Evolutionary conservation across 148 eudicot genomes (phyloP).

Genomic region (Vaccinium corymbosum): DNA sequence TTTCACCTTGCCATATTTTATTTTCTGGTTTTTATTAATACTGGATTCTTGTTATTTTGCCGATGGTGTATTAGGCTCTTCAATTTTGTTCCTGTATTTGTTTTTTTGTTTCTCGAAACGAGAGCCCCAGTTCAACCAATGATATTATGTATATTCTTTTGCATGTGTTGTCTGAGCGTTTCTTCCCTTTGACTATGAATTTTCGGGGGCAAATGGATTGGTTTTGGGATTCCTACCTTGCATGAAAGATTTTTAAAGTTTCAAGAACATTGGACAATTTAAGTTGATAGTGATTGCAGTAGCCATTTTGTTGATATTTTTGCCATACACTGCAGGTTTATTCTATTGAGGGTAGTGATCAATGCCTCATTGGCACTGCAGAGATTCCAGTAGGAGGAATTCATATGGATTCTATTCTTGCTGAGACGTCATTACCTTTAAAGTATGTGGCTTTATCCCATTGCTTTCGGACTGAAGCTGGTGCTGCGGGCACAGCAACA

Average conservation of each 20-base stretch:
- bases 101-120: not conserved
- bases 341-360: conserved; percentile 15
- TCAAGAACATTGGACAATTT: not conserved
- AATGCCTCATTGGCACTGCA: conserved; percentile 18
- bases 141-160: not conserved
- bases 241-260: not conserved
- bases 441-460: conserved; percentile 57
- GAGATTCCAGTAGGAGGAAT: conserved; percentile 19
- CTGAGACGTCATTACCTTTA: not conserved
- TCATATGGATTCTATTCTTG: conserved; percentile 24
- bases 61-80: not conserved
- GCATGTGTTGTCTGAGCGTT: not conserved
- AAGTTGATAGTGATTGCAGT: not conserved
- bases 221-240: not conserved
- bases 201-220: not conserved
- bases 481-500: conserved; percentile 89
- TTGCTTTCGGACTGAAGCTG: conserved; percentile 97
- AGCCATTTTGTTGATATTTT: not conserved
- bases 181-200: not conserved
- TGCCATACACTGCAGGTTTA: conserved; percentile 13
- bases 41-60: not conserved
- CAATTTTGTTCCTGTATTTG: not conserved
- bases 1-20: not conserved
- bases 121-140: not conserved
- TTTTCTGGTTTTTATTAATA: not conserved